Evolutionary conservation across 1,284 basidiomycete genomes (phyloP), one percentile per base, ranked within the genome.

Genomic region (Macrocybe sp.): DNA sequence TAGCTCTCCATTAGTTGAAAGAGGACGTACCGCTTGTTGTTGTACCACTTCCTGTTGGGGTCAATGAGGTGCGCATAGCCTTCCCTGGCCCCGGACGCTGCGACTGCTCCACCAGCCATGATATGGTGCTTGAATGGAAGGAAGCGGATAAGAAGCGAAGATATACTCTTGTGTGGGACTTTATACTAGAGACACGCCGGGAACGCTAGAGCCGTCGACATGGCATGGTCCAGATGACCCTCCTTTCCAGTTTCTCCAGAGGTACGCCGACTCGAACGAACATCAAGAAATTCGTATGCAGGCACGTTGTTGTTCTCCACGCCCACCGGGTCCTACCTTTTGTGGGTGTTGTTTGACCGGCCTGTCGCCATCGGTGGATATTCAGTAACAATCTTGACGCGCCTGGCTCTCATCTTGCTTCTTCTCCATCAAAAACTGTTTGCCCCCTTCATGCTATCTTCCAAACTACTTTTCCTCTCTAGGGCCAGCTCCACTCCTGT

Each of bases 41-140:
- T 86, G 66, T 81, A 81, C 83, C 83, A 87, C 62, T 72, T 85
- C 62, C 77, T 72, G 52, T 63, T 77, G 28, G 82, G 83, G 64
- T 86, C 79, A 47, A 85, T 54, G 52, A 86, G 70, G 56, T 81
- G 79, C 29, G 61, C 63, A 59, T 77, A 80, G 32, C 72, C 74
- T 36, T 64, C 56, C 22, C 59, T 61, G 35, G 50, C 49, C 34
- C 64, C 67, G 47, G 65, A 60, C 52, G 62, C 64, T 50, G 69
- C 73, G 55, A 73, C 76, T 54, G 64, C 72, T 61, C 73, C 78
- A 69, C 75, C 83, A 62, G 61, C 74, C 67, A 73, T 72, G 52
- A 60, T 59, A 22, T 22, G 48, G 45, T 49, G 47, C 49, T 57
- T 51, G 50, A 49, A 58, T 63, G 62, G 52, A 63, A 63, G 57